Evolutionary conservation across 1,284 basidiomycete genomes (phyloP).

Genomic region (Austroboletus novae-zelandiae): DNA sequence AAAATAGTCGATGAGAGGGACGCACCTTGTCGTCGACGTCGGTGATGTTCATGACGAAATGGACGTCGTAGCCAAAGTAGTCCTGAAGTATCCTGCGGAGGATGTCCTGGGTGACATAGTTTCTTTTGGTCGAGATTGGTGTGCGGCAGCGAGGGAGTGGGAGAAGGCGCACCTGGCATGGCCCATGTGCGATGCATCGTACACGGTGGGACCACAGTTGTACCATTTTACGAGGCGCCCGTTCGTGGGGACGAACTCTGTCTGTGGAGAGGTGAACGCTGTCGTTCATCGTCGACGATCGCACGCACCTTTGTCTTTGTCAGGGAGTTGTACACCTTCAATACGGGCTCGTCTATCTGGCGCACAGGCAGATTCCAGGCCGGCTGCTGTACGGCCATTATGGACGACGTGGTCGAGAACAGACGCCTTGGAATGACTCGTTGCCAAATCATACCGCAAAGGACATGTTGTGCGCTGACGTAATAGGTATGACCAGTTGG

Average conservation of each 20-base stretch:
- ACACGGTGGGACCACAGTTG: slow-evolving; percentile 99
- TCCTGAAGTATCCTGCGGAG: slow-evolving; percentile 90
- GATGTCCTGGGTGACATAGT: slow-evolving; percentile 98
- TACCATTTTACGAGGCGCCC: slow-evolving; percentile 97
- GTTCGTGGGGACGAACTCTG: slow-evolving; percentile 78
- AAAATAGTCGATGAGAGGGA: slow-evolving; percentile 3
- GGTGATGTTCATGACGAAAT: slow-evolving; percentile 99
- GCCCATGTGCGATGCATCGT: slow-evolving; percentile 98
- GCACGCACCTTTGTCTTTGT: slow-evolving; percentile 81
- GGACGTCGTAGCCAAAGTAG: slow-evolving; percentile 97
- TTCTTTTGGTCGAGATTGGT: slow-evolving; percentile 48
- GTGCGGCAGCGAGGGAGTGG: slow-evolving; percentile 7
- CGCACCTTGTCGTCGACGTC: slow-evolving; percentile 98
- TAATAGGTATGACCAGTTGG: slow-evolving; percentile 14
- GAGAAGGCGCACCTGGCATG: slow-evolving; percentile 78
- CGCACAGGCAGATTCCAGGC: slow-evolving; percentile 54
- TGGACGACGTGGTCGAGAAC: slow-evolving; percentile 3
- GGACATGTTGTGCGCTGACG: slow-evolving; percentile 15
- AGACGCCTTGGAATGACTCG: slow-evolving; percentile 18
- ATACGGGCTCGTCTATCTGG: slow-evolving; percentile 53
- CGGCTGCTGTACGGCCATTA: slow-evolving; percentile 48
- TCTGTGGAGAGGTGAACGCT: slow-evolving; percentile 27
- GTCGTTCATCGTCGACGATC: slow-evolving; percentile 12
- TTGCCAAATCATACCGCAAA: slow-evolving; percentile 9
- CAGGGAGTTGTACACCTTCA: slow-evolving; percentile 94